Conservation (phyloP, 345 rosid species). For the Eucalyptus melliodora region DNA sequence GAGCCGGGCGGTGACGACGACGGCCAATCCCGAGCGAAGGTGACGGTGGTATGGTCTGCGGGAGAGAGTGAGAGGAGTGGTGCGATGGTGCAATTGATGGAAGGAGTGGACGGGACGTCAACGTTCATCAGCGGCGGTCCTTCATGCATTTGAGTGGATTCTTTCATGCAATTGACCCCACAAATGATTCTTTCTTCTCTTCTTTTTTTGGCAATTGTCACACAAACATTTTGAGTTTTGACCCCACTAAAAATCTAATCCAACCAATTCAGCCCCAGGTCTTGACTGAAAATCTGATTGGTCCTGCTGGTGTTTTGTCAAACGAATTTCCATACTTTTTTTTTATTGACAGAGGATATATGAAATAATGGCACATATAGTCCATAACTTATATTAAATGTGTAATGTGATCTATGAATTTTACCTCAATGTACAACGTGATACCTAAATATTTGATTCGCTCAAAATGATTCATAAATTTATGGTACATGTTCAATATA, state of each 20-base stretch:
- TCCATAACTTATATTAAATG: fast-evolving
- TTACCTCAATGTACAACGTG: fast-evolving
- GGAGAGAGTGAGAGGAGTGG: neutral
- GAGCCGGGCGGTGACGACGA: neutral
- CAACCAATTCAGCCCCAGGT: neutral
- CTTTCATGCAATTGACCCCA: neutral
- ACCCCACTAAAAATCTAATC: neutral
- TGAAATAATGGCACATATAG: fast-evolving
- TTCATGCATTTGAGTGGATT: neutral
- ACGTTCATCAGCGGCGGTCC: too few relatives aligned
- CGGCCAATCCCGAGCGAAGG: neutral
- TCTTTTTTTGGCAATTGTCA: neutral
- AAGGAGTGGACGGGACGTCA: too few relatives aligned
- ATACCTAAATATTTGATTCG: too few relatives aligned
- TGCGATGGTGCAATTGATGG: neutral
- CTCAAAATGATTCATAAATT: too few relatives aligned
- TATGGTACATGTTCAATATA: too few relatives aligned
- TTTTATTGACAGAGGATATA: neutral
- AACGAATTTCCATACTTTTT: neutral
- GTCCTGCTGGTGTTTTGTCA: neutral
- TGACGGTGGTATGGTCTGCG: neutral
- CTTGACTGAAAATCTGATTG: neutral
- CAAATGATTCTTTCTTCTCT: neutral
- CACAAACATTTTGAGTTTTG: neutral
- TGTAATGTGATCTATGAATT: fast-evolving